A percentile compares a stretch with the other conserved stretches of the same genome.
Conservation (phyloP, 2,329 filamentous ascomycete genomes). For the Colletotrichum limetticola region DNA sequence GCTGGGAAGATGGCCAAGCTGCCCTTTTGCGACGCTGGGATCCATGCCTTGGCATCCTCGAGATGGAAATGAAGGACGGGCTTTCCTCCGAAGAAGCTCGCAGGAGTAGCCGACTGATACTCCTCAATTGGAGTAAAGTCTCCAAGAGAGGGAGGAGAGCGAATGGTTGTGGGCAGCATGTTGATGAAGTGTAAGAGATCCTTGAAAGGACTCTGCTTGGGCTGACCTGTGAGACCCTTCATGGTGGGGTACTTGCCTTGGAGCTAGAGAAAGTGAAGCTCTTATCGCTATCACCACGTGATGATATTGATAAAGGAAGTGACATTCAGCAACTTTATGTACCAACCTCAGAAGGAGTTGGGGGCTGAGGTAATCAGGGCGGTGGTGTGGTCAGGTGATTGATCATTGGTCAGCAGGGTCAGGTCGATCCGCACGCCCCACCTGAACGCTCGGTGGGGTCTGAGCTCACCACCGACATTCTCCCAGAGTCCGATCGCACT, state of each 20-base stretch:
- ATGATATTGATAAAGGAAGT: background rate
- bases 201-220: conserved; percentile 26
- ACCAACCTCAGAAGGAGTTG: no score
- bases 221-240: conserved; percentile 13
- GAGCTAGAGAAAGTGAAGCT: conserved; percentile 33
- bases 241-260: conserved; percentile 27
- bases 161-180: conserved; percentile 66
- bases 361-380: no score
- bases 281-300: conserved; percentile 39
- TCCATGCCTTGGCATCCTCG: conserved; percentile 65
- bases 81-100: conserved; percentile 76
- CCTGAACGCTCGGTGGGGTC: background rate
- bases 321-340: background rate
- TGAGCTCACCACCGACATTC: conserved; percentile 22
- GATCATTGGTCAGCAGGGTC: background rate
- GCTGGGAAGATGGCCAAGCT: conserved; percentile 64
- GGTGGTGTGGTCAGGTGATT: rapidly evolving
- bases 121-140: conserved; percentile 74
- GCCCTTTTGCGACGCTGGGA: conserved; percentile 64
- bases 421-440: background rate
- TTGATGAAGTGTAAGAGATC: conserved; percentile 24
- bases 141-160: conserved; percentile 62
- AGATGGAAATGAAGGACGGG: conserved; percentile 76
- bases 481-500: background rate
- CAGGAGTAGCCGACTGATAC: conserved; percentile 78